These are phyloP conservation scores for Inosperma sp. DNA, from an alignment of 768 basidiomycete genomes.

Conservation along the genomic window DNA sequence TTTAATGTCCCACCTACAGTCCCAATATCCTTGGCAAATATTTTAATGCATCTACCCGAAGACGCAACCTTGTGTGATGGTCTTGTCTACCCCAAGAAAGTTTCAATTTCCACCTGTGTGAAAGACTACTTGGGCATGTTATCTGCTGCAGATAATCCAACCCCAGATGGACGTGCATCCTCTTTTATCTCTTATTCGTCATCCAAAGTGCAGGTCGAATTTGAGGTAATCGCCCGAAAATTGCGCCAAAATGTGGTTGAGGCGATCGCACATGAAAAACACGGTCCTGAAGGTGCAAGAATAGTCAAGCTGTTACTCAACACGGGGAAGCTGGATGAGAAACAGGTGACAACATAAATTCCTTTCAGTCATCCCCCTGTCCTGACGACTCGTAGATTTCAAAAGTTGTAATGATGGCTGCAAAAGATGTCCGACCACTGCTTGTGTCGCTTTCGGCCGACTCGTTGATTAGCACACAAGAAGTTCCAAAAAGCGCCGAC, in stretches of 20 bases:
- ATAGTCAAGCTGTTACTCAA: slow-evolving; percentile 74
- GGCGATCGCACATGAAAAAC: slow-evolving; percentile 72
- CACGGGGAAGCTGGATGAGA: slow-evolving; percentile 91
- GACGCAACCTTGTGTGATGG: slow-evolving; percentile 59
- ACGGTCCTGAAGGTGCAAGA: slow-evolving; percentile 78
- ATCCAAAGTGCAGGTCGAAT: slow-evolving; percentile 78
- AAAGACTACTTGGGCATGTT: slow-evolving; percentile 82
- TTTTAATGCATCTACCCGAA: slow-evolving; percentile 60
- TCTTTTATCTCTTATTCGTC: slow-evolving; percentile 69
- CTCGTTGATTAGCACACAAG: slow-evolving; percentile 84
- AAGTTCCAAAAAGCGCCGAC: slow-evolving; percentile 87
- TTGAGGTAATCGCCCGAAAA: slow-evolving; percentile 62
- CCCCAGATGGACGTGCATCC: slow-evolving; percentile 57
- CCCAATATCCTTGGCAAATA: slow-evolving; percentile 59
- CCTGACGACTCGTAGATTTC: slow-evolving; percentile 56
- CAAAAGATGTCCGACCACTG: slow-evolving; percentile 79
- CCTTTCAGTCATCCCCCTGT: neutral
- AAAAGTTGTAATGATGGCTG: slow-evolving; percentile 88
- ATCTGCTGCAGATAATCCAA: slow-evolving; percentile 79
- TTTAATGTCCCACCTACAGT: slow-evolving; percentile 36
- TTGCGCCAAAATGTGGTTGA: slow-evolving; percentile 71
- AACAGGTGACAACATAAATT: slow-evolving; percentile 56
- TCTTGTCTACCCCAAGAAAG: slow-evolving; percentile 54
- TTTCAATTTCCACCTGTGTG: slow-evolving; percentile 53
- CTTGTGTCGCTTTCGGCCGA: slow-evolving; percentile 76